phyloP scores from a whole-genome alignment of 768 basidiomycete genomes.

The Cystofilobasidium bisporidii region DNA sequence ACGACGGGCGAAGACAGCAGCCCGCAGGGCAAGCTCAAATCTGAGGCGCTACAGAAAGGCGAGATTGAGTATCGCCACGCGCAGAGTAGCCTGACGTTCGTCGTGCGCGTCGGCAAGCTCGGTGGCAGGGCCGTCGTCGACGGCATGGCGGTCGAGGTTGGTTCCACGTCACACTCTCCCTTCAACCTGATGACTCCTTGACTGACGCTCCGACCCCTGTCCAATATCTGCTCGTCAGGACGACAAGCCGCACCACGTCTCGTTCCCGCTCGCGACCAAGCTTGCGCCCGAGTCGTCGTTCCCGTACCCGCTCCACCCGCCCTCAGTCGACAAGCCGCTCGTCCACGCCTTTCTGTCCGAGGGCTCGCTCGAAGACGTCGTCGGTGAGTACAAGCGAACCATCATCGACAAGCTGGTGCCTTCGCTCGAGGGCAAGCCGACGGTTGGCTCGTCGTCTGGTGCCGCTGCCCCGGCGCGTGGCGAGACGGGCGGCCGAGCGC shows the following conservation, averaged over 20 bases:
- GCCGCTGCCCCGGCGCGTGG: background rate
- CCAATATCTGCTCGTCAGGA: constrained; percentile 3
- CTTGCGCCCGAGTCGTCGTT: constrained; percentile 6
- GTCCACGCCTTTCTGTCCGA: constrained; percentile 12
- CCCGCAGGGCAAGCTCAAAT: background rate
- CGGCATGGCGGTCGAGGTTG: constrained; percentile 25
- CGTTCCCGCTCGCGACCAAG: background rate
- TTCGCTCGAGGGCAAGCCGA: constrained; percentile 3
- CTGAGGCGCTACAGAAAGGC: constrained; percentile 4
- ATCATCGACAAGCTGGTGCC: constrained; percentile 17
- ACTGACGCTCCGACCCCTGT: too few species aligned
- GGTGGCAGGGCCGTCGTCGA: constrained; percentile 6
- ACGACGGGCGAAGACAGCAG: background rate
- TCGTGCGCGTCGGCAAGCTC: constrained; percentile 12
- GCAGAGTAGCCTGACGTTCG: constrained; percentile 6
- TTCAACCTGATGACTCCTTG: too few species aligned
- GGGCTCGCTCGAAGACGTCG: background rate
- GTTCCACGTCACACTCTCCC: too few species aligned
- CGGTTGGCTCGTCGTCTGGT: background rate
- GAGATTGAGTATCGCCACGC: constrained; percentile 24
- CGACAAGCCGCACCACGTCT: constrained; percentile 21
- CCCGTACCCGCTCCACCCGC: background rate
- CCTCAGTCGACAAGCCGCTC: constrained; percentile 9
- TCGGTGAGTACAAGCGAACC: constrained; percentile 11
- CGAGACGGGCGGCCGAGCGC: background rate